Base-by-base conservation (phyloP, 2,329 filamentous ascomycete species). In the Bipolaris sorokiniana region DNA sequence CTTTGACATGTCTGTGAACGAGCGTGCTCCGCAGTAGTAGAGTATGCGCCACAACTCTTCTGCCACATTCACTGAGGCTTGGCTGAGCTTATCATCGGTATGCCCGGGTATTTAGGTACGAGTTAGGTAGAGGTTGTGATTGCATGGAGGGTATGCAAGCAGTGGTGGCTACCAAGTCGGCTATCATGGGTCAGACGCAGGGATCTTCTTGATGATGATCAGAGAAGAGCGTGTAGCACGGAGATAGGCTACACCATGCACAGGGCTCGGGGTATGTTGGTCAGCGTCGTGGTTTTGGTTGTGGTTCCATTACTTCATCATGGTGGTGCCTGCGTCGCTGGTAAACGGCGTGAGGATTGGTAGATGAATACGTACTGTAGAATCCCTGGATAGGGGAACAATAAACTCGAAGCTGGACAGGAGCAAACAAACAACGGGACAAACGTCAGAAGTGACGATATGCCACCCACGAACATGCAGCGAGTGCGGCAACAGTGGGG, bases 391-490 rank as follows among this genome's bases (percentile, higher is more conserved):
- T 52, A 37, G 38, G 38, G 38, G 41, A 41, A 16, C 33, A 42
- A 54, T 54, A 61, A 61, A 57, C 59, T 61, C 54, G 62, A 64
- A 57, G 62, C 62, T 63, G 57, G 52, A 60, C 20, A 36, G 55
- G 41, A 37, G 28, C 28, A 38, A 42, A 54, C 36, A 51, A 47
- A 54, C 36, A 51, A 47, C 48, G 48, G 50, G 53, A 20, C 37
- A 46, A 62, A 62, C 64, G 64, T 68, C 64, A 67, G 60, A 48
- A 28, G 64, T 65, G 62, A 64, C 64, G 63, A 63, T 62, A 36
- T 58, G 42, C 50, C 49, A 48, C 52, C 58, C 59, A 58, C 50
- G 9, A 4, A 56, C 46, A 53, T 54, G 47, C 41, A 46, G 48
- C 34, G 23, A 10, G 55, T 34, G 55, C 51, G 46, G 46, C 53